A percentile compares a stretch with the other conserved stretches of the same genome.
Evolutionary conservation across 2,329 filamentous ascomycete genomes (phyloP).

Genomic region (Calonectria hawksworthii): DNA sequence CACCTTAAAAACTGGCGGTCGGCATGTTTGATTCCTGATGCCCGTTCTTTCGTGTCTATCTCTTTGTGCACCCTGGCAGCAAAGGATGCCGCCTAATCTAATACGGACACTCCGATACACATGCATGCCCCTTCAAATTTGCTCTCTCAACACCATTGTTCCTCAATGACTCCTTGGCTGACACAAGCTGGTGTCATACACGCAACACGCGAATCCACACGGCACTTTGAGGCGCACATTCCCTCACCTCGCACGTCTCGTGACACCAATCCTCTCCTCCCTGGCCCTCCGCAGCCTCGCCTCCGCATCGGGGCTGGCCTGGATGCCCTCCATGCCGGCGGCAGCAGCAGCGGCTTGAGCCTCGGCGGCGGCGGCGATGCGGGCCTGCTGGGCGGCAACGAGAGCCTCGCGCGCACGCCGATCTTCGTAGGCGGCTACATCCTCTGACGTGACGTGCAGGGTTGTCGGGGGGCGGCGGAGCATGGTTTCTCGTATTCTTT

Average conservation of each 20-base stretch:
- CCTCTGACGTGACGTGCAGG: slow-evolving; percentile 77
- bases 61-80: background rate
- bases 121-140: background rate
- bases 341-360: slow-evolving; percentile 33
- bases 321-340: slow-evolving; percentile 48
- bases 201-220: background rate
- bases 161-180: background rate
- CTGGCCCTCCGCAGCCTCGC: slow-evolving; percentile 47
- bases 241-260: slow-evolving; percentile 35
- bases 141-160: background rate
- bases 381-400: slow-evolving; percentile 50
- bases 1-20: background rate
- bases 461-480: slow-evolving; percentile 77
- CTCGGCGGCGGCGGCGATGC: slow-evolving; percentile 42
- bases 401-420: slow-evolving; percentile 62
- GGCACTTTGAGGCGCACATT: background rate
- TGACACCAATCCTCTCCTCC: slow-evolving; percentile 57
- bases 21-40: background rate
- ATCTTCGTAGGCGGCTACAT: slow-evolving; percentile 79
- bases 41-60: background rate
- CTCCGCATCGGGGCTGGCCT: slow-evolving; percentile 45
- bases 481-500: slow-evolving; percentile 59
- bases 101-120: background rate
- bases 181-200: background rate
- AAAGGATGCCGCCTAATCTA: background rate